Percentiles rank a stretch among this genome's conserved stretches.
Conservation (phyloP, 306 rosid species). For the Macrotyloma uniflorum region DNA sequence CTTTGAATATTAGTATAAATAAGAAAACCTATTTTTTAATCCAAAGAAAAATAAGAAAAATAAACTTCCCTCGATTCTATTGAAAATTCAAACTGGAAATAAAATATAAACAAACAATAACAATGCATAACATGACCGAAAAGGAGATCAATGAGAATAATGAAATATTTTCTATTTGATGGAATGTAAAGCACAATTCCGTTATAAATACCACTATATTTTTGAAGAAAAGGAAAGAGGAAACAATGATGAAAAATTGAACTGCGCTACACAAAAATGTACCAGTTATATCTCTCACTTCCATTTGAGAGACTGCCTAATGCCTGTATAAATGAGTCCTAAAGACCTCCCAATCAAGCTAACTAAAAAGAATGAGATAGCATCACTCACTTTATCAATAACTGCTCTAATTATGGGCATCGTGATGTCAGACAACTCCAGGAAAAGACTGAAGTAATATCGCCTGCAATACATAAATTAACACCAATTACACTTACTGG, state of each 20-base stretch:
- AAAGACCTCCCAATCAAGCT: conserved; percentile 90
- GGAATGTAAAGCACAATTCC: conserved; percentile 28
- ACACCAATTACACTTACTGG: conserved; percentile 10
- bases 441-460: conserved; percentile 89
- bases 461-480: conserved; percentile 62
- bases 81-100: too few species aligned
- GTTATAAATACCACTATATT: not conserved
- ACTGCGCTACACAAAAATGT: conserved; percentile 33
- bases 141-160: conserved; percentile 4
- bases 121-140: not conserved
- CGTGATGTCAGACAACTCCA: conserved; percentile 85
- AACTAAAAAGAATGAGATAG: conserved; percentile 80
- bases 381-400: conserved; percentile 72
- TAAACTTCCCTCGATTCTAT: too few species aligned
- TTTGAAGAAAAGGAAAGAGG: not conserved
- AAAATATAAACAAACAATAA: too few species aligned
- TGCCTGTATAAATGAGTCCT: conserved; percentile 93
- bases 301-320: conserved; percentile 87
- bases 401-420: conserved; percentile 75
- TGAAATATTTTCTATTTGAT: conserved; percentile 31
- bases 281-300: conserved; percentile 60
- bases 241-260: conserved; percentile 16
- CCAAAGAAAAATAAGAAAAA: too few species aligned
- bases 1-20: too few species aligned
- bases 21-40: too few species aligned